A percentile compares a stretch with the other conserved stretches of the same genome.
These are phyloP conservation scores for Arthrobotrys musiformis DNA, from an alignment of 2,329 filamentous ascomycete genomes.

Conservation along the genomic window DNA sequence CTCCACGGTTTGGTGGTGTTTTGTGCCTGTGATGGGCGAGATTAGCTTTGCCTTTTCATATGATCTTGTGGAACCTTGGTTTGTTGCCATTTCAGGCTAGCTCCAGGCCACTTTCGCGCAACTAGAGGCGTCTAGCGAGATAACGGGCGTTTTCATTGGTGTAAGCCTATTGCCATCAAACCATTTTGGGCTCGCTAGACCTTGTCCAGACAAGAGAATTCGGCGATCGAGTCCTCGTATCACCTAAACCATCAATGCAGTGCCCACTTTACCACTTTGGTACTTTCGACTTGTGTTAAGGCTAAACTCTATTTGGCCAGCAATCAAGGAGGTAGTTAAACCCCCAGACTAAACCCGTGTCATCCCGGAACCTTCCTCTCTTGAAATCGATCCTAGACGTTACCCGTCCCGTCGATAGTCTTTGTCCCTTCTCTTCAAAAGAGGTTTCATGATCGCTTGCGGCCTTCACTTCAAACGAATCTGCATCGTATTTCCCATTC, in stretches of 20 bases:
- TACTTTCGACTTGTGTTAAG: slow-evolving; percentile 50
- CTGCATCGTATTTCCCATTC: not conserved
- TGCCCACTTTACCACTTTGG: slow-evolving; percentile 23
- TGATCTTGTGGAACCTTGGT: slow-evolving; percentile 46
- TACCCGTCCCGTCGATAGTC: slow-evolving; percentile 19
- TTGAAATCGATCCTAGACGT: slow-evolving; percentile 7
- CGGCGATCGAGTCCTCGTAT: slow-evolving; percentile 47
- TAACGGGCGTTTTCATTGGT: slow-evolving; percentile 29
- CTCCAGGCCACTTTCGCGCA: slow-evolving; percentile 10
- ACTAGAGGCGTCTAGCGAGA: slow-evolving; percentile 25
- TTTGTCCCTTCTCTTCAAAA: not conserved
- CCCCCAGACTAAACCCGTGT: not conserved
- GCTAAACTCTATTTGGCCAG: slow-evolving; percentile 5
- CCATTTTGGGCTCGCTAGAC: slow-evolving; percentile 11
- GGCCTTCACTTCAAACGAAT: not conserved
- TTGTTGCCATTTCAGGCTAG: not conserved
- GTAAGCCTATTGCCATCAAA: not conserved
- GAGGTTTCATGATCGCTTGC: slow-evolving; percentile 2
- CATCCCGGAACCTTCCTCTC: slow-evolving; percentile 35
- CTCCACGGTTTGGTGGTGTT: slow-evolving; percentile 6
- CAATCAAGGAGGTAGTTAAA: not conserved
- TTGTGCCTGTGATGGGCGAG: slow-evolving; percentile 5
- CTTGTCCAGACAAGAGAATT: slow-evolving; percentile 27
- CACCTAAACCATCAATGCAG: slow-evolving; percentile 5
- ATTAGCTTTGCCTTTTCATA: not conserved